Evolutionary conservation across 225 moss, liverwort and hornwort species (phyloP).

Genomic region (Sphagnum tenellum): DNA sequence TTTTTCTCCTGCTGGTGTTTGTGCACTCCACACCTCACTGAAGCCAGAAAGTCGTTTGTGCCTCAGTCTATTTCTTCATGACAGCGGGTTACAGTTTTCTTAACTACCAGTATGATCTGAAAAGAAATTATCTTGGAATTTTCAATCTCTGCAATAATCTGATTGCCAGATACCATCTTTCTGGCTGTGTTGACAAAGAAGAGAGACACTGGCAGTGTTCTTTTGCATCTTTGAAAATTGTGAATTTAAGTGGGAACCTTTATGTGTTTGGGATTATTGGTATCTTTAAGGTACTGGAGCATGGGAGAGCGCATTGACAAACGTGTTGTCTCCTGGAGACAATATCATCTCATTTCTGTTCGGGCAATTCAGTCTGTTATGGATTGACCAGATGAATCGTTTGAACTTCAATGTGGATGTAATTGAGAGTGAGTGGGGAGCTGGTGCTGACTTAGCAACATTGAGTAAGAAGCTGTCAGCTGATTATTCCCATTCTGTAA

Average conservation of each 20-base stretch:
- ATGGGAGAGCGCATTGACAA: conserved; percentile 91
- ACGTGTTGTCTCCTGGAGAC: conserved; percentile 75
- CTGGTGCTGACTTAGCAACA: conserved; percentile 42
- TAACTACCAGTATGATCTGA: too few species aligned
- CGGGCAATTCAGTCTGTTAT: conserved; percentile 71
- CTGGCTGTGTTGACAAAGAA: neutral
- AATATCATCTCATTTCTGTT: conserved; percentile 54
- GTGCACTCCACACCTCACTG: neutral
- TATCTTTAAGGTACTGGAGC: conserved; percentile 61
- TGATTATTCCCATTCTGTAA: conserved; percentile 46
- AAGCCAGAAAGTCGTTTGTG: too few species aligned
- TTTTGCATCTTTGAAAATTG: neutral
- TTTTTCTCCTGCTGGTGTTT: neutral
- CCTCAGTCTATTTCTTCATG: too few species aligned
- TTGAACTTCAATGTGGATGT: conserved; percentile 75
- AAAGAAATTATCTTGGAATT: too few species aligned
- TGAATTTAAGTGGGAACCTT: neutral
- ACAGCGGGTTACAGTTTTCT: too few species aligned
- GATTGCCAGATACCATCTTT: neutral
- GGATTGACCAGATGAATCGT: conserved; percentile 76
- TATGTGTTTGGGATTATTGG: neutral
- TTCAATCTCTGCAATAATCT: neutral
- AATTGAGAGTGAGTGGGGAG: conserved; percentile 82
- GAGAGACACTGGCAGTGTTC: too few species aligned
- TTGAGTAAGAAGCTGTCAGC: conserved; percentile 45